These are phyloP conservation scores for Jaapia argillacea DNA, from an alignment of 768 basidiomycete species.

Conservation along the genomic window DNA sequence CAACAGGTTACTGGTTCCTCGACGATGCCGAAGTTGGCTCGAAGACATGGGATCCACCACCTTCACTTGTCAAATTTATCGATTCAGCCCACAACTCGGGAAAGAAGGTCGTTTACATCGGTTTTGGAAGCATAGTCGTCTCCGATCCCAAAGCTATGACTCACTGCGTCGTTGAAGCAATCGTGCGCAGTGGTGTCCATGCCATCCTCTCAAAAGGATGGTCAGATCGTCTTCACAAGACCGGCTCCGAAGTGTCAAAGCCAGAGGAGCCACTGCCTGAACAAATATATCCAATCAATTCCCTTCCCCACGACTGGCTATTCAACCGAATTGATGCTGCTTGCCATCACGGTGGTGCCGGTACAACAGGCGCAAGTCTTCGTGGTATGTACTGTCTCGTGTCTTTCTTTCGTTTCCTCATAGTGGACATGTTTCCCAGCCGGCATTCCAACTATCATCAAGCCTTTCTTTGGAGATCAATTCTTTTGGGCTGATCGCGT, in stretches of 20 bases:
- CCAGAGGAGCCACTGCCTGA: conserved; percentile 62
- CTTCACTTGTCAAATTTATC: conserved; percentile 75
- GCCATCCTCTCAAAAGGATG: conserved; percentile 97
- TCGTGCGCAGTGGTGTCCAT: conserved; percentile 76
- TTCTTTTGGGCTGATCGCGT: conserved; percentile 98
- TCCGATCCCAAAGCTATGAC: conserved; percentile 93
- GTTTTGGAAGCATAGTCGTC: conserved; percentile 96
- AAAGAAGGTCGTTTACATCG: conserved; percentile 95
- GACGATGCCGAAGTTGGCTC: conserved; percentile 84
- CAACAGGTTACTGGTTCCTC: conserved; percentile 91
- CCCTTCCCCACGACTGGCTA: conserved; percentile 93
- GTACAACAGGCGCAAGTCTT: conserved; percentile 90
- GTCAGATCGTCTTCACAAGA: conserved; percentile 85
- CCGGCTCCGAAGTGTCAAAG: conserved; percentile 41
- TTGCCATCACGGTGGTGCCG: conserved; percentile 96
- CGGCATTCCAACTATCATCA: conserved; percentile 91
- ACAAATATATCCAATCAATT: conserved; percentile 76
- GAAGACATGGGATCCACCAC: conserved; percentile 84
- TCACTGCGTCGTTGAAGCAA: conserved; percentile 80
- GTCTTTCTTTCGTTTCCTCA: neutral
- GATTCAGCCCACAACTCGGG: conserved; percentile 59
- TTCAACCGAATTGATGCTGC: conserved; percentile 93
- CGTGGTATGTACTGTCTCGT: conserved; percentile 46
- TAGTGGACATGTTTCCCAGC: conserved; percentile 30
- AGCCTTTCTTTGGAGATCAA: conserved; percentile 97